Evolutionary conservation across 768 basidiomycete species (phyloP), one percentile per base, ranked within the genome.

Genomic region (Agaricus blazei): DNA sequence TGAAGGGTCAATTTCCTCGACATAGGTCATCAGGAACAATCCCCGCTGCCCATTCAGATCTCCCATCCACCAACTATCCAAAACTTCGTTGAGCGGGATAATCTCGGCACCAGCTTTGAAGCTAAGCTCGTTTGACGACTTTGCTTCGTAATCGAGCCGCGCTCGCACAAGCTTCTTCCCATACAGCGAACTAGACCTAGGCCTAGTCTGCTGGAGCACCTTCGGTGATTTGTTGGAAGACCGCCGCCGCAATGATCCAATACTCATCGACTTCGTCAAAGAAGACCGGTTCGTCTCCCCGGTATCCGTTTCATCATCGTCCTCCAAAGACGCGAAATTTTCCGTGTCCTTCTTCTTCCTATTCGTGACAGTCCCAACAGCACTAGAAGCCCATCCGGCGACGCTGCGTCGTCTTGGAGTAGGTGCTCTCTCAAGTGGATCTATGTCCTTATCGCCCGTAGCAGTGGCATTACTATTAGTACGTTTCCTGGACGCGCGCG

Each of bases 61-160:
- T 6, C 93, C 93, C 74, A 93, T 81, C 88, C 91, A 95, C 93
- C 93, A 95, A 57, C 84, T 92, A 58, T 90, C 88, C 34, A 92
- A 73, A 0, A 93, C 89, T 66, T 95, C 91, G 34, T 83, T 84
- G 28, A 90, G 62, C 28, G 94, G 84, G 12, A 77, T 68, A 54
- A 97, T 87, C 60, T 90, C 82, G 40, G 87, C 85, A 0, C 92
- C 93, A 4, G 76, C 72, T 55, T 72, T 78, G 72, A 96, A 87
- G 42, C 78, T 78, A 37, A 97, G 73, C 67, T 96, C 93, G 60
- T 94, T 93, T 1, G 81, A 71, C 2, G 84, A 84, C 15, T 56
- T 56, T 2, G 84, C 89, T 0, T 72, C 68, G 67, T 92, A 95
- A 67, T 89, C 87, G 64, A 87, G 83, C 60, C 88, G 63, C 0